phyloP scores from a whole-genome alignment of 2,329 filamentous ascomycete species.

The Colletotrichum sansevieriae region DNA sequence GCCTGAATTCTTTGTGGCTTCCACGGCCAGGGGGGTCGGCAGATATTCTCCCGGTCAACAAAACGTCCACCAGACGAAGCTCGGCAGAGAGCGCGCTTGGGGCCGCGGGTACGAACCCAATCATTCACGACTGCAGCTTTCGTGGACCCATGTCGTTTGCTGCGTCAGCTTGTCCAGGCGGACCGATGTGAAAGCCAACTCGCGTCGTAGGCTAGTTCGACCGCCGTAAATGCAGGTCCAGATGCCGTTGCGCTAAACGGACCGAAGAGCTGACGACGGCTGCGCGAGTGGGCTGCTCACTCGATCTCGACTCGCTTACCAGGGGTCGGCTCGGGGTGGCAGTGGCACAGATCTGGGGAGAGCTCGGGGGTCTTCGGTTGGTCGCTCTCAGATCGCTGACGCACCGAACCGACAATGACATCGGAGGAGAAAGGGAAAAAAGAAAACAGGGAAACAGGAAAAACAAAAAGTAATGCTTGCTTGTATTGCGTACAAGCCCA shows the following conservation, averaged over 20 bases:
- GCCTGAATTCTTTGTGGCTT: too few species aligned
- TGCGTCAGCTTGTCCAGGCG: constrained; percentile 15
- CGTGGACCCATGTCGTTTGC: neutral
- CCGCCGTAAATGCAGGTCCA: too few species aligned
- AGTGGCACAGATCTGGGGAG: constrained; percentile 5
- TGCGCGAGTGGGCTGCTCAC: neutral
- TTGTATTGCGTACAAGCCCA: too few species aligned
- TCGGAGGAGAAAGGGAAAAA: neutral
- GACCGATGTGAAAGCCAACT: neutral
- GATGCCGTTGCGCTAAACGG: neutral
- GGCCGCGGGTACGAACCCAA: constrained; percentile 21
- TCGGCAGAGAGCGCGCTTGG: neutral
- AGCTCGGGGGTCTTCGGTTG: constrained; percentile 11
- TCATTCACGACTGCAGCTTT: neutral
- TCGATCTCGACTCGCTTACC: neutral
- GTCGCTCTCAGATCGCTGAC: neutral
- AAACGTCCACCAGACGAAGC: too few species aligned
- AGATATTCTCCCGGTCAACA: too few species aligned
- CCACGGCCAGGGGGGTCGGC: too few species aligned
- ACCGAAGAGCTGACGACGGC: constrained; percentile 7
- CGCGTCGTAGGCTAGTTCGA: neutral
- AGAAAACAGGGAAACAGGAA: too few species aligned
- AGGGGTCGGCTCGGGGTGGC: constrained; percentile 1
- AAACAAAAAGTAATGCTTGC: too few species aligned
- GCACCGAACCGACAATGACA: too few species aligned